These are phyloP conservation scores for Nicotiana paniculata DNA, from an alignment of 257 asterid species.

Conservation along the genomic window DNA sequence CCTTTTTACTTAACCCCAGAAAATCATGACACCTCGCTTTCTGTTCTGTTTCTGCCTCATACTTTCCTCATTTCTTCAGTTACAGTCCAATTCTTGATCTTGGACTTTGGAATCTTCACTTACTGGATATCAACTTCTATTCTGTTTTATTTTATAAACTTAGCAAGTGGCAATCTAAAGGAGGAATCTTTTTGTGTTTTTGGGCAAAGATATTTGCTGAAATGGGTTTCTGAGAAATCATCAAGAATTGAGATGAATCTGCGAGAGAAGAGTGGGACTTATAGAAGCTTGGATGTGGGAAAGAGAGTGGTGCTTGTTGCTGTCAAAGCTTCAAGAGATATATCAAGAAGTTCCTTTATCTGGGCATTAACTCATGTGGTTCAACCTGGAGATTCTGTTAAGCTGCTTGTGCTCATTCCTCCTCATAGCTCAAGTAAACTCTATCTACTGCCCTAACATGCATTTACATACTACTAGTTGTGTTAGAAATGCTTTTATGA, in stretches of 20 bases:
- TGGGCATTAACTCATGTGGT: slow-evolving; percentile 87
- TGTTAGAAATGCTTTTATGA: not conserved
- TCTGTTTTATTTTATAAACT: not conserved
- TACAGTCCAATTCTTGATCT: slow-evolving; percentile 29
- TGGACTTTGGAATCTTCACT: slow-evolving; percentile 3
- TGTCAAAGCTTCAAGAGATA: slow-evolving; percentile 56
- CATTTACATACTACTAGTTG: not conserved
- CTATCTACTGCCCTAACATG: not conserved
- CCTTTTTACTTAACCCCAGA: slow-evolving; percentile 17
- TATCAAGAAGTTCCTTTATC: slow-evolving; percentile 54
- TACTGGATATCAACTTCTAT: not conserved
- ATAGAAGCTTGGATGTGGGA: slow-evolving; percentile 22
- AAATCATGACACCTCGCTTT: slow-evolving; percentile 12
- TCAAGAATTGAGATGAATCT: slow-evolving; percentile 34
- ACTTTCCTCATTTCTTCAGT: slow-evolving; percentile 41
- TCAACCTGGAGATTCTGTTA: slow-evolving; percentile 62
- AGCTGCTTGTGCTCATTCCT: slow-evolving; percentile 59
- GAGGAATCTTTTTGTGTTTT: not conserved
- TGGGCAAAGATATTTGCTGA: slow-evolving; percentile 4
- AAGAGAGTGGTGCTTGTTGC: slow-evolving; percentile 58
- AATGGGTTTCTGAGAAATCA: slow-evolving; percentile 7
- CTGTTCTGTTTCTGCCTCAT: slow-evolving; percentile 22
- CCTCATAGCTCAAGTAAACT: slow-evolving; percentile 47
- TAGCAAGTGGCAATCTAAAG: not conserved
- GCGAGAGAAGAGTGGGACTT: slow-evolving; percentile 37